Evolutionary conservation across 331 rosid genomes (phyloP).

Genomic region (Malus hybrid): DNA sequence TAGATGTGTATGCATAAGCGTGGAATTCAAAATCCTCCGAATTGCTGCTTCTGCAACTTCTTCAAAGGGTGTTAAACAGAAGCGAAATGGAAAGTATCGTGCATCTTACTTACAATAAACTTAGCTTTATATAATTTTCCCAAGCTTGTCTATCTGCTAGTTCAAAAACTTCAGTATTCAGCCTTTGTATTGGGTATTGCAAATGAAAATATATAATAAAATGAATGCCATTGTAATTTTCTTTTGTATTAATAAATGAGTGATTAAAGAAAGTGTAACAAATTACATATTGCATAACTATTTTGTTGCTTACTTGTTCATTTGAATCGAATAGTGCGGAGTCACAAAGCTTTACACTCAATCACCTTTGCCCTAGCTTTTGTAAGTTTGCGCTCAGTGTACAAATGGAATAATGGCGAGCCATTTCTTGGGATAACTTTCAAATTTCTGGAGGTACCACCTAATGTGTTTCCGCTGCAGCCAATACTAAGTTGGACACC

Average conservation of each 20-base stretch:
- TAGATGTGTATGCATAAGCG: constrained; percentile 60
- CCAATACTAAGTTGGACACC: constrained; percentile 66
- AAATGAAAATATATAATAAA: not conserved
- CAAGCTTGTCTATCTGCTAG: not conserved
- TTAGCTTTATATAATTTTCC: not conserved
- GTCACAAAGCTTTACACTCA: not conserved
- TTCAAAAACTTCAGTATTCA: not conserved
- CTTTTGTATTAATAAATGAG: not conserved
- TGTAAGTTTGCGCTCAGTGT: constrained; percentile 17
- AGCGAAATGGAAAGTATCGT: not conserved
- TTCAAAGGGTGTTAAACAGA: not conserved
- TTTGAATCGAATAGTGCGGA: not conserved
- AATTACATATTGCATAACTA: not conserved
- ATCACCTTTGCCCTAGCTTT: not conserved
- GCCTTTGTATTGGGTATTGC: not conserved
- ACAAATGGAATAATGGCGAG: constrained; percentile 60
- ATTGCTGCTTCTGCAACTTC: not conserved
- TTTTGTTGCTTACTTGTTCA: not conserved
- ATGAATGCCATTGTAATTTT: not conserved
- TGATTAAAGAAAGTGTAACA: not conserved
- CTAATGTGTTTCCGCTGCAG: constrained; percentile 77
- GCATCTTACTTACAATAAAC: not conserved
- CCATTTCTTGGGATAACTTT: constrained; percentile 54
- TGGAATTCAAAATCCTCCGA: not conserved
- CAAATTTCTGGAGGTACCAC: constrained; percentile 70